Evolutionary conservation across 2,329 filamentous ascomycete genomes (phyloP), one percentile per base, ranked within the genome.

Genomic region (Leptographium lundbergii): DNA sequence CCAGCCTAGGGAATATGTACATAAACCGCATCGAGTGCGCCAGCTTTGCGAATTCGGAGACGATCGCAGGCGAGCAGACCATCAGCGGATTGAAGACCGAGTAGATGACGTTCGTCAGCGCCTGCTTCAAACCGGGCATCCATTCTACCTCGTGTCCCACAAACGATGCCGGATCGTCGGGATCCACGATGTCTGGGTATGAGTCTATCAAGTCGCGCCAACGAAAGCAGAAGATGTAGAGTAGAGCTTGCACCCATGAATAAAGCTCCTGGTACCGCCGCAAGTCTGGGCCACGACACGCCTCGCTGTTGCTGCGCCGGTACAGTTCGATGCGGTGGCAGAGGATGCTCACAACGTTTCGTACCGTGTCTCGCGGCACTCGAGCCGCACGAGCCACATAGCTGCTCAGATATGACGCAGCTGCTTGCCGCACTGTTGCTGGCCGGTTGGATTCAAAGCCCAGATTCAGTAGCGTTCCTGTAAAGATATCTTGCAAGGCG

Each of bases 221-320:
- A 59, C 94, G 86, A 77, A 99, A 99, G 76, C 94, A 99, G 69
- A 95, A 96, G 61, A 95, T 92, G 74, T 96, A 96, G 27, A 96
- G 81, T 3, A 95, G 77, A 1, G 91, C 91, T 71, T 96, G 91
- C n/a, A 88, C 84, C 54, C 91, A 84, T 22, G 88, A 85, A 70
- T 96, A 96, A 72, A 95, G 96, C 17, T 87, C 83, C 54, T 85
- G 84, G 69, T 92, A 96, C 54, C 87, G 85, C 62, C 86, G 85
- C 59, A 95, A 80, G 69, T 99, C 91, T 0, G 94, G 94, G 3
- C 90, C 91, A 19, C 84, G 85, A 69, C 91, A 95, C 34, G 79
- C 76, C 6, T 80, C 76, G 69, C 95, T 88, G 69, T 91, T 86
- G 54, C 84, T 77, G 17, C 76, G 70, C n/a, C 89, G 86, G 66